These are phyloP conservation scores for Jamesozyma piceae DNA, from an alignment of 805 yeast genomes.

Conservation along the genomic window DNA sequence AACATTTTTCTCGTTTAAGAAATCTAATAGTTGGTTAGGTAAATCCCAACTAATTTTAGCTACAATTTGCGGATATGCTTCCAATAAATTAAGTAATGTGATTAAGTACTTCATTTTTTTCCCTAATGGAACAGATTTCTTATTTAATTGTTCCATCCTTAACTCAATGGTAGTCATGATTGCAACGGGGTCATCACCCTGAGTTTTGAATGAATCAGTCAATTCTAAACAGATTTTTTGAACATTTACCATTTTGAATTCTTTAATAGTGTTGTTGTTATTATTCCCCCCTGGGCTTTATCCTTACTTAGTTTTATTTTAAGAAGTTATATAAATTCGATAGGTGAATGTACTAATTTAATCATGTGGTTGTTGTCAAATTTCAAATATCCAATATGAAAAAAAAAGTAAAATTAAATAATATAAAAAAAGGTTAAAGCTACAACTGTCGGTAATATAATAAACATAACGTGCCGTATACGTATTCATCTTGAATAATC, in stretches of 20 bases:
- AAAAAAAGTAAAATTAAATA: no score
- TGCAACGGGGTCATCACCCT: conserved; percentile 22
- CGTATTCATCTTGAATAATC: no score
- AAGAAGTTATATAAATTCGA: background rate
- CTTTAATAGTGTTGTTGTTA: no score
- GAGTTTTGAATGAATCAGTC: conserved; percentile 18
- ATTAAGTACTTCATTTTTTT: conserved; percentile 45
- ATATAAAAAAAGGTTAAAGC: no score
- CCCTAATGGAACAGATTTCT: conserved; percentile 17
- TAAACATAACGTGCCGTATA: no score
- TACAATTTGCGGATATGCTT: conserved; percentile 40
- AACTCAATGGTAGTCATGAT: conserved; percentile 25
- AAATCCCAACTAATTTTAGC: conserved; percentile 85
- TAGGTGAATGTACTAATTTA: no score
- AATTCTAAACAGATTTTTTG: conserved; percentile 12
- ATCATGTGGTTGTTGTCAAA: no score
- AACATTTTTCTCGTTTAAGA: conserved; percentile 35
- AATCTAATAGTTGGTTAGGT: conserved; percentile 57
- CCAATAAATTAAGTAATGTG: conserved; percentile 37
- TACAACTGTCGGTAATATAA: no score
- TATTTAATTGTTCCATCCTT: conserved; percentile 17
- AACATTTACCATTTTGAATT: conserved; percentile 11
- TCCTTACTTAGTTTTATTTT: background rate
- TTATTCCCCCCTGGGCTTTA: no score
- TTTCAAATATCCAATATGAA: no score